phyloP scores from a whole-genome alignment of 768 basidiomycete genomes.

The Coprinellus micaceus region DNA sequence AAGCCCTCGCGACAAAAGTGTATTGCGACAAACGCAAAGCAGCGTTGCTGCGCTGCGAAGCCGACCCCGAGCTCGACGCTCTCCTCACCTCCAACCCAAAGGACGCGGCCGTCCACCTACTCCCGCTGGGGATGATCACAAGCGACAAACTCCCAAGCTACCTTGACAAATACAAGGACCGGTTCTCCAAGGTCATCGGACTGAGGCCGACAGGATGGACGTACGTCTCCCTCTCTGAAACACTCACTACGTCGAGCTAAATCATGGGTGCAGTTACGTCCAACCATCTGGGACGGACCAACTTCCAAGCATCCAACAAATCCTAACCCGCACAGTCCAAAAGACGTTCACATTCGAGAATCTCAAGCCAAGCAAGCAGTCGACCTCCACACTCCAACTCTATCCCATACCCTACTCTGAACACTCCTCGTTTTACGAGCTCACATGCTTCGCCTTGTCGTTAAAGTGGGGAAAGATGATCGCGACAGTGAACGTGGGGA shows the following conservation, averaged over 20 bases:
- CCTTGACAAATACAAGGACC: constrained; percentile 66
- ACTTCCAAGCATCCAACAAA: constrained; percentile 58
- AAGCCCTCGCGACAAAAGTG: constrained; percentile 74
- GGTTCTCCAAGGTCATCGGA: constrained; percentile 69
- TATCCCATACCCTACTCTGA: constrained; percentile 92
- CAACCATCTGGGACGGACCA: constrained; percentile 62
- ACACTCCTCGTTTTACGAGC: constrained; percentile 92
- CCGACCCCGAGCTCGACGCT: constrained; percentile 75
- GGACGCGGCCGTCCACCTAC: constrained; percentile 78
- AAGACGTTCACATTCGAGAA: constrained; percentile 66
- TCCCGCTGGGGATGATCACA: constrained; percentile 72
- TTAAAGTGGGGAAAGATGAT: constrained; percentile 86
- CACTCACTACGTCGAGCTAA: neutral
- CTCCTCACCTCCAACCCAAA: constrained; percentile 75
- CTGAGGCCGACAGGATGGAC: constrained; percentile 97
- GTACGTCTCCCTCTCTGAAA: constrained; percentile 40
- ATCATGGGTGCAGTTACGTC: constrained; percentile 48
- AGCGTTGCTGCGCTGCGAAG: constrained; percentile 78
- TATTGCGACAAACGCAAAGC: constrained; percentile 87
- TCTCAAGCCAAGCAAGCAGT: constrained; percentile 67
- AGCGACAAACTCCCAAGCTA: constrained; percentile 78
- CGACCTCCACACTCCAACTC: constrained; percentile 64
- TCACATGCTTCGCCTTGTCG: constrained; percentile 92
- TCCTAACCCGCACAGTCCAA: constrained; percentile 66
- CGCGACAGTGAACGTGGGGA: constrained; percentile 90